Conservation (phyloP, 2,329 filamentous ascomycete genomes). For the Verticillium longisporum region DNA sequence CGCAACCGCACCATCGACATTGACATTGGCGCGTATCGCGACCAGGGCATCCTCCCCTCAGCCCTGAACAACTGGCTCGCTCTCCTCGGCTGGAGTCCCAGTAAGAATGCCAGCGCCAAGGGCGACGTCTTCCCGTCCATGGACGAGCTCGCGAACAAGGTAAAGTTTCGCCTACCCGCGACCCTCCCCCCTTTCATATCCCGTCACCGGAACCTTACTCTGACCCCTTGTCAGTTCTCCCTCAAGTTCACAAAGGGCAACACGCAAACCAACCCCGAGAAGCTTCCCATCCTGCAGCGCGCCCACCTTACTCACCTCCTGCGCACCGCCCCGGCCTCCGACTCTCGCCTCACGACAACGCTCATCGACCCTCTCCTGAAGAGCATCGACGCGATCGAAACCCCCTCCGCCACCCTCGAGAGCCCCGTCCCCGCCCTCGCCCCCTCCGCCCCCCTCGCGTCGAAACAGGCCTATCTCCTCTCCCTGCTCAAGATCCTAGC, state of each 20-base stretch:
- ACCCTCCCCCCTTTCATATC: not conserved
- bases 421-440: constrained; percentile 1
- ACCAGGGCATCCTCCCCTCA: constrained; percentile 37
- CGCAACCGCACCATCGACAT: constrained; percentile 53
- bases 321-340: constrained; percentile 8
- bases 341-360: constrained; percentile 4
- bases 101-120: constrained; percentile 30
- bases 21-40: constrained; percentile 44
- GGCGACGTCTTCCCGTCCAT: constrained; percentile 66
- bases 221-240: constrained; percentile 50
- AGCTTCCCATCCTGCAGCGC: constrained; percentile 73
- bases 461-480: constrained; percentile 4
- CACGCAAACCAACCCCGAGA: constrained; percentile 72
- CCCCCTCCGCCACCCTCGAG: not conserved
- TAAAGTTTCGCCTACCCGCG: constrained; percentile 27
- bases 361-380: constrained; percentile 10
- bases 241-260: constrained; percentile 89
- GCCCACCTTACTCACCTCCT: constrained; percentile 44
- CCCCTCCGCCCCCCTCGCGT: not conserved
- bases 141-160: constrained; percentile 61
- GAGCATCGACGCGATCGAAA: constrained; percentile 2
- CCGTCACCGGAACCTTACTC: not conserved
- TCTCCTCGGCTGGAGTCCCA: constrained; percentile 76
- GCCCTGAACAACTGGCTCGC: constrained; percentile 73
- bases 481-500: constrained; percentile 6